Evolutionary conservation across 2,329 filamentous ascomycete species (phyloP).

Genomic region (Penicillium oxalicum): DNA sequence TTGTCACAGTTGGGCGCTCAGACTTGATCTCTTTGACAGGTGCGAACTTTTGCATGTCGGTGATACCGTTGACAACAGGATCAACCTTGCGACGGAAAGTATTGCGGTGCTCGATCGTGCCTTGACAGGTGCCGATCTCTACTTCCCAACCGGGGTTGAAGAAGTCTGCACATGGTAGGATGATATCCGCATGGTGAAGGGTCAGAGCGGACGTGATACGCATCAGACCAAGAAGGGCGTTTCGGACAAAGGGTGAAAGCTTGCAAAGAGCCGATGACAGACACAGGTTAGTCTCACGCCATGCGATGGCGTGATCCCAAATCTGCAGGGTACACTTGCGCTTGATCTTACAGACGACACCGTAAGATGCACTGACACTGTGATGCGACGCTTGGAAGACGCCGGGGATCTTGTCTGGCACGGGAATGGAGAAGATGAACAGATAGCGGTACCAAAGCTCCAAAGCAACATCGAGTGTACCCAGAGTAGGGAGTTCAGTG

Average conservation of each 20-base stretch:
- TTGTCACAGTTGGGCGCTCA: constrained; percentile 56
- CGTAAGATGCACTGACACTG: constrained; percentile 55
- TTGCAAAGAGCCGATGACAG: constrained; percentile 47
- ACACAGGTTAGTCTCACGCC: constrained; percentile 51
- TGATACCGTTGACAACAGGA: constrained; percentile 60
- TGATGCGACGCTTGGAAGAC: constrained; percentile 61
- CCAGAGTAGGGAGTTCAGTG: constrained; percentile 35
- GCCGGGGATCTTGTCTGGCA: constrained; percentile 52
- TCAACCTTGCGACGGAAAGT: constrained; percentile 56
- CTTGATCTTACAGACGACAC: constrained; percentile 57
- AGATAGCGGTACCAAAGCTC: constrained; percentile 41
- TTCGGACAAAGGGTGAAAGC: constrained; percentile 46
- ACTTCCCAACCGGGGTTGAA: constrained; percentile 61
- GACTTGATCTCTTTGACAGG: constrained; percentile 56
- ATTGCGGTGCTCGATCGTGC: constrained; percentile 52
- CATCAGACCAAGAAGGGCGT: constrained; percentile 44
- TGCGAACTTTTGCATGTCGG: constrained; percentile 58
- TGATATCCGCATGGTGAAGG: constrained; percentile 54
- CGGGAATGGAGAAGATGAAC: constrained; percentile 54
- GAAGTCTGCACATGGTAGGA: constrained; percentile 54
- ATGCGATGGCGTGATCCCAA: constrained; percentile 60
- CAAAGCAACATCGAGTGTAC: constrained; percentile 33
- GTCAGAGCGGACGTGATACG: constrained; percentile 44
- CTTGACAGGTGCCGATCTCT: constrained; percentile 55
- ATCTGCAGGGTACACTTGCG: constrained; percentile 55